A percentile compares a stretch with the other conserved stretches of the same genome.
Conservation (phyloP, 2,329 filamentous ascomycete species). For the Zalaria obscura region DNA sequence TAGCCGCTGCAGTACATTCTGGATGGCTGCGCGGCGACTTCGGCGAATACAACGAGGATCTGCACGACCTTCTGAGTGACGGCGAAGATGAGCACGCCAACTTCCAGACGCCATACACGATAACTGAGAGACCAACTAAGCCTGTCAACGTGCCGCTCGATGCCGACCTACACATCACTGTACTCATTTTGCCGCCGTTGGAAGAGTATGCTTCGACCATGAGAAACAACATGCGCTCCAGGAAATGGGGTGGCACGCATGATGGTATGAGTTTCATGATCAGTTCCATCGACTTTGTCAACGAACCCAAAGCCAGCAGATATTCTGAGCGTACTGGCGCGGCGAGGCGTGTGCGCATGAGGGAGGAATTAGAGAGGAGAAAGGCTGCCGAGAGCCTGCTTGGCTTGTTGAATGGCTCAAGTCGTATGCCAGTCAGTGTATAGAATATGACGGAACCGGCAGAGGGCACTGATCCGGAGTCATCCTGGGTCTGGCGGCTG, state of each 20-base stretch:
- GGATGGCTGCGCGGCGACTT: conserved; percentile 89
- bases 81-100: conserved; percentile 12
- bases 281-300: conserved; percentile 68
- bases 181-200: conserved; percentile 69
- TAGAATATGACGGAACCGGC: neutral
- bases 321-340: conserved; percentile 30
- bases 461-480: too few relatives aligned
- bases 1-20: conserved; percentile 84
- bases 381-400: conserved; percentile 13
- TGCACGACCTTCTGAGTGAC: conserved; percentile 19
- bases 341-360: conserved; percentile 35
- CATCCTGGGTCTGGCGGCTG: too few relatives aligned
- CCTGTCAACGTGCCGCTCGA: conserved; percentile 51
- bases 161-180: conserved; percentile 73
- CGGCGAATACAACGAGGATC: conserved; percentile 37
- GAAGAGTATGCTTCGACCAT: conserved; percentile 62
- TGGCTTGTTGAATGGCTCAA: conserved; percentile 2
- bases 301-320: conserved; percentile 46
- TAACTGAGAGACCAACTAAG: conserved; percentile 25
- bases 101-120: neutral
- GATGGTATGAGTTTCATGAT: conserved; percentile 87
- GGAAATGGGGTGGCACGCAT: conserved; percentile 62
- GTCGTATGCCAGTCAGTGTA: conserved; percentile 2
- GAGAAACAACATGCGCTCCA: conserved; percentile 68
- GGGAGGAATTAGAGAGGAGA: conserved; percentile 19